Evolutionary conservation across 2,329 filamentous ascomycete genomes (phyloP).

Genomic region (Aureobasidium sp.): DNA sequence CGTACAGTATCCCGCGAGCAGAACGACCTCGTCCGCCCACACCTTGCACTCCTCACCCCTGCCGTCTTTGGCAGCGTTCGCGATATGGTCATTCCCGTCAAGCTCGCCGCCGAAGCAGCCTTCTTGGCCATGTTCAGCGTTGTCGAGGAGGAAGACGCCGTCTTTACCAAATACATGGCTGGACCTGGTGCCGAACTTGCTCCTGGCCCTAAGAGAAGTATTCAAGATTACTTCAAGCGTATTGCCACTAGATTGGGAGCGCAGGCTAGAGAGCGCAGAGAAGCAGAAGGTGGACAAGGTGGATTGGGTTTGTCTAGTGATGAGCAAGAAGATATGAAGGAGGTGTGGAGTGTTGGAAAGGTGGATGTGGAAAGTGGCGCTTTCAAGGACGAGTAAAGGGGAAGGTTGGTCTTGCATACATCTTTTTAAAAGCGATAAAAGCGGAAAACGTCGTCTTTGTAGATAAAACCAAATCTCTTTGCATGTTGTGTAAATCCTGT

Average conservation of each 20-base stretch:
- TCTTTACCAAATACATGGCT: constrained; percentile 87
- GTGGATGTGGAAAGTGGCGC: constrained; percentile 65
- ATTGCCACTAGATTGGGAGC: constrained; percentile 77
- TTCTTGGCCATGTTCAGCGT: constrained; percentile 89
- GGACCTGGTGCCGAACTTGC: constrained; percentile 58
- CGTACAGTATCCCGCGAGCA: constrained; percentile 77
- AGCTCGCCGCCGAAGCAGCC: constrained; percentile 87
- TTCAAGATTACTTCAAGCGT: constrained; percentile 95
- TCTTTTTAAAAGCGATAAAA: neutral
- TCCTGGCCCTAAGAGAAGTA: constrained; percentile 72
- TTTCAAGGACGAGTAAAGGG: constrained; percentile 2
- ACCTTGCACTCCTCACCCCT: constrained; percentile 70
- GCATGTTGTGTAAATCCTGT: neutral
- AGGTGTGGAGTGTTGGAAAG: constrained; percentile 92
- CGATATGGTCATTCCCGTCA: constrained; percentile 88
- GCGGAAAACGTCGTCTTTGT: neutral
- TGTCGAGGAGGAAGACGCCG: constrained; percentile 72
- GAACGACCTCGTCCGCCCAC: constrained; percentile 72
- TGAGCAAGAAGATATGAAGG: constrained; percentile 87
- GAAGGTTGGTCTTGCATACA: neutral
- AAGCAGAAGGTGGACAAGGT: constrained; percentile 84
- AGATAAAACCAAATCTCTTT: neutral
- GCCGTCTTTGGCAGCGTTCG: constrained; percentile 85
- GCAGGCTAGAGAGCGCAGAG: constrained; percentile 80
- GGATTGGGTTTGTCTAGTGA: constrained; percentile 82